Percentiles rank a stretch among this genome's conserved stretches.
Conservation (phyloP, 805 yeast species). For the Metahyphopichia silvanorum region DNA sequence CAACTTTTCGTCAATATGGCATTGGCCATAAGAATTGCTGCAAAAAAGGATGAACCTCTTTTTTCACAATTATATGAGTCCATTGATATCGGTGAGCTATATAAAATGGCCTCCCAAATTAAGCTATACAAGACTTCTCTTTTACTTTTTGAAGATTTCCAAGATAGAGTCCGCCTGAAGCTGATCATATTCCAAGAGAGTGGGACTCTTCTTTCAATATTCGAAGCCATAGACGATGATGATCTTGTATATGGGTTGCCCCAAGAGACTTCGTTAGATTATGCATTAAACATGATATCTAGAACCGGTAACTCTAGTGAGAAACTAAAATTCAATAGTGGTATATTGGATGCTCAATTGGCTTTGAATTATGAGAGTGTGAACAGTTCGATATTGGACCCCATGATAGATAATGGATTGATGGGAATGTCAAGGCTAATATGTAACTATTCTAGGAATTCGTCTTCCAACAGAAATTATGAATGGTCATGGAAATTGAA, state of each 20-base stretch:
- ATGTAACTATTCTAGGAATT: constrained; percentile 14
- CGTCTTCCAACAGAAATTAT: constrained; percentile 28
- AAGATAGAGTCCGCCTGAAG: too few species aligned
- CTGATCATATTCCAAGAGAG: constrained; percentile 16
- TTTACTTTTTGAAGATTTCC: constrained; percentile 46
- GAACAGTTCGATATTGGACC: constrained; percentile 19
- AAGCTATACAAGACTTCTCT: constrained; percentile 41
- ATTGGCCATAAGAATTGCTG: constrained; percentile 39
- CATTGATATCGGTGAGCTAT: constrained; percentile 26
- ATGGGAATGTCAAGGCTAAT: constrained; percentile 54
- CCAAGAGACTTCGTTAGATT: constrained; percentile 48
- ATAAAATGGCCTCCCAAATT: constrained; percentile 26
- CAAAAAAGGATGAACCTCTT: constrained; percentile 19
- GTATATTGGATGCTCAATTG: constrained; percentile 46
- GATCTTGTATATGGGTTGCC: constrained; percentile 71
- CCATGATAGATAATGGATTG: constrained; percentile 51
- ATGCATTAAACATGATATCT: constrained; percentile 44
- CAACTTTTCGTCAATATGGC: constrained; percentile 18
- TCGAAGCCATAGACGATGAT: constrained; percentile 52
- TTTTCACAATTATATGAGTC: constrained; percentile 25
- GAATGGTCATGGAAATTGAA: constrained; percentile 75
- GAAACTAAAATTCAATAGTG: constrained; percentile 53
- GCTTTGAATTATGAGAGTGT: constrained; percentile 5
- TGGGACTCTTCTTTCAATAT: constrained; percentile 32
- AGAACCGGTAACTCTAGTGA: constrained; percentile 28